Conservation (phyloP, 352 stramenopile genomes). For the Globisporangium lucens region DNA sequence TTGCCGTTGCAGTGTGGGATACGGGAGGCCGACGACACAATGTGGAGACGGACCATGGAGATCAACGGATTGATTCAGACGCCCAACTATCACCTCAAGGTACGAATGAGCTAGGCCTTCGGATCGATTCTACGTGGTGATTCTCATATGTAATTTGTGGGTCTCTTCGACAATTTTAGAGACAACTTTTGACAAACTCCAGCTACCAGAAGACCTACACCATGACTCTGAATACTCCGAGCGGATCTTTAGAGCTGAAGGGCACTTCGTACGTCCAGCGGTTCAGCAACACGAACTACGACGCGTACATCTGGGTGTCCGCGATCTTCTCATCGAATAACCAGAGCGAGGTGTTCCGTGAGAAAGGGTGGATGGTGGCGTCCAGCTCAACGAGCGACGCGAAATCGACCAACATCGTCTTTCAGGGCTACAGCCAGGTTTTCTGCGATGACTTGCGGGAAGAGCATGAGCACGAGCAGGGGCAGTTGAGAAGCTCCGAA, state of each 20-base stretch:
- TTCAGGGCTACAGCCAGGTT: conserved; percentile 3
- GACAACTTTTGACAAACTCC: no score
- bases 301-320: conserved; percentile 6
- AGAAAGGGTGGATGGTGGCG: conserved; percentile 11
- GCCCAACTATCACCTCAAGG: conserved; percentile 6
- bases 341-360: conserved; percentile 1
- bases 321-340: neutral
- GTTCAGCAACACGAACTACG: neutral
- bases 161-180: no score
- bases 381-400: neutral
- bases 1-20: neutral
- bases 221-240: neutral
- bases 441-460: neutral
- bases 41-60: conserved; percentile 5
- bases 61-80: neutral
- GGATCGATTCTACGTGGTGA: no score
- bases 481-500: no score
- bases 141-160: no score
- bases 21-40: neutral
- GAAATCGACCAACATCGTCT: neutral
- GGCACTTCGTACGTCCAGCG: conserved; percentile 6
- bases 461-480: no score
- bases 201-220: no score
- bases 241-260: neutral
- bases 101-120: neutral